Base-by-base conservation (phyloP, 257 asterid species). In the Salvia splendens region DNA sequence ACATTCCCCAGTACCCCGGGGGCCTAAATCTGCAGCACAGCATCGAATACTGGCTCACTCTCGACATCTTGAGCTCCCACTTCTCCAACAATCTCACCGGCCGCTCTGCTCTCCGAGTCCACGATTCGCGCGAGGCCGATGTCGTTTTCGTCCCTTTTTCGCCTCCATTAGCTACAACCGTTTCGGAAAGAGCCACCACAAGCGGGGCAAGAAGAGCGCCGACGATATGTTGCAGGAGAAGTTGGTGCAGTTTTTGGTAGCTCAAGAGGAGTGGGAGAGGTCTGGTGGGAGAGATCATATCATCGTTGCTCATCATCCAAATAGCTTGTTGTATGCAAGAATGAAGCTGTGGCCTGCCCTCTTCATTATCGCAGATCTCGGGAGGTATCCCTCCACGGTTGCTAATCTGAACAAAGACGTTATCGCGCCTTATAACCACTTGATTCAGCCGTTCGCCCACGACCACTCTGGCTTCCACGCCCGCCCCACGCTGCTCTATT, bases 1-100 rank as follows among this genome's bases (percentile, higher is more conserved):
- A 4, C 14, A 4, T 76, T 7, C 97, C 97, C 20, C 53, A 40
- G 0, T 91, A 91, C 75, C 89, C 95, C 0, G 95, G 92, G 17
- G 97, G 97, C 32, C 64, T 91, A 6, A 91, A 91, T 69, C 70
- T 84, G 78, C 97, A 91, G 79, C 97, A 91, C 50, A 91, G 97
- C 71, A 81, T 91, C 61, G 96, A 91, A 50, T 88, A 88, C 76
- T 91, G 96, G 97, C 82, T 91, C 36, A 86, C 91, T 50, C 67
- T 91, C 67, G 96, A 91, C 65, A 87, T 91, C 69, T 54, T 91
- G 60, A 79, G 52, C 72, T 88, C 97, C 3, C 85, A 88, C 64
- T 71, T 71, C 69, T 67, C 83, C 48, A 69, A 20, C 1, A 71
- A 84, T 59, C 33, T 72, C 32, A 59, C 64, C 32, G 83, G 82